Evolutionary conservation across 371 early-diverging fungal genomes (phyloP).

Genomic region (Rhizopus arrhizus): DNA sequence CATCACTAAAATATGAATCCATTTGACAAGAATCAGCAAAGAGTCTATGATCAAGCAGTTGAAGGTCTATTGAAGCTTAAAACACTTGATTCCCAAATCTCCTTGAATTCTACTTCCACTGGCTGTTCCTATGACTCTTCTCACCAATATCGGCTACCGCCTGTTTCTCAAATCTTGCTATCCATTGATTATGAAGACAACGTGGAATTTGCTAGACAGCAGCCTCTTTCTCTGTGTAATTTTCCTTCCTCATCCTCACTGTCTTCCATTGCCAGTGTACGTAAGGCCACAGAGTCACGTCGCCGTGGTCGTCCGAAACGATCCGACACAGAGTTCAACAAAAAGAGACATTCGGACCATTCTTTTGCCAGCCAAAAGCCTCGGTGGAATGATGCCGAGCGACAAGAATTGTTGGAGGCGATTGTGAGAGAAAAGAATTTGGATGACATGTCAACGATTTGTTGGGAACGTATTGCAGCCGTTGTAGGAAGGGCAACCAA

Average conservation of each 20-base stretch:
- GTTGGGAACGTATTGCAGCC: constrained; percentile 40
- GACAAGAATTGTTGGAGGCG: constrained; percentile 33
- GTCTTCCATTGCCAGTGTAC: background rate
- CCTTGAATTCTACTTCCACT: background rate
- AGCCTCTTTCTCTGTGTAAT: background rate
- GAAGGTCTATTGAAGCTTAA: constrained; percentile 11
- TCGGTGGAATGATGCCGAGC: constrained; percentile 42
- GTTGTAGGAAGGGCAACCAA: constrained; percentile 43
- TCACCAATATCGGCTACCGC: background rate
- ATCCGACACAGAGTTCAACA: background rate
- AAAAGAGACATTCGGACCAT: background rate
- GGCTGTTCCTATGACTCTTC: background rate
- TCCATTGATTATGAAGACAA: background rate
- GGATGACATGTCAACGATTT: constrained; percentile 45
- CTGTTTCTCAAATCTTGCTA: background rate
- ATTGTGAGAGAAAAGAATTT: constrained; percentile 40
- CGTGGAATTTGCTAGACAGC: background rate
- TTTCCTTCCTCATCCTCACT: background rate
- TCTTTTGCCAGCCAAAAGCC: constrained; percentile 20
- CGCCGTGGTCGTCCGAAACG: constrained; percentile 22
- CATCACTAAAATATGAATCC: background rate
- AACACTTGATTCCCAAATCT: background rate
- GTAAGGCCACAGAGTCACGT: background rate
- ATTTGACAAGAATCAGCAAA: too few species aligned
- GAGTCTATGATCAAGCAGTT: background rate